phyloP scores from a whole-genome alignment of 2,329 filamentous ascomycete genomes.

The Fusarium floridanum region DNA sequence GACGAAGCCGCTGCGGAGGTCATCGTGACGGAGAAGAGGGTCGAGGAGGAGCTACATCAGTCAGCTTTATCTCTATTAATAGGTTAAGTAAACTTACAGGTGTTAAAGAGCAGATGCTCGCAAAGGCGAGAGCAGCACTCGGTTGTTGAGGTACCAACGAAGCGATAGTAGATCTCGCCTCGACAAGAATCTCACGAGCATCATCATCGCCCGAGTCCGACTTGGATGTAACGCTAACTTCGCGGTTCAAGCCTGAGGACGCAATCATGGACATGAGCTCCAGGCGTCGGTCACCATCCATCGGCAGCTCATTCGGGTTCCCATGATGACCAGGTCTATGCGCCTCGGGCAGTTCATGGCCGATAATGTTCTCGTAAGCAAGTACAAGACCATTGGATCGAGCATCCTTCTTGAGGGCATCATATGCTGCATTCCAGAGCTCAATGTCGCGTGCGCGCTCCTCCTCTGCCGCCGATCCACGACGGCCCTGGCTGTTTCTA shows the following conservation, averaged over 20 bases:
- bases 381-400: constrained; percentile 49
- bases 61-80: not conserved
- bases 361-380: constrained; percentile 54
- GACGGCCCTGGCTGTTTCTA: constrained; percentile 24
- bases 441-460: constrained; percentile 43
- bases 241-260: constrained; percentile 47
- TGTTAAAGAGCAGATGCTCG: constrained; percentile 54
- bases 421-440: constrained; percentile 54
- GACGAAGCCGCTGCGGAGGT: constrained; percentile 48
- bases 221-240: constrained; percentile 41
- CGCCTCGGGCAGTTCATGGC: constrained; percentile 51
- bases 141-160: constrained; percentile 44
- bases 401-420: constrained; percentile 48
- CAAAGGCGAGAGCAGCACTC: constrained; percentile 51
- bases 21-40: constrained; percentile 50
- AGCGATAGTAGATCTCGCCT: constrained; percentile 46
- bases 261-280: constrained; percentile 49
- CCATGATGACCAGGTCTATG: constrained; percentile 48
- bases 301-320: constrained; percentile 38
- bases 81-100: constrained; percentile 46
- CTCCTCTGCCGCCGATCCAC: constrained; percentile 21
- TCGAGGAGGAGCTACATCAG: constrained; percentile 52
- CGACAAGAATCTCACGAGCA: constrained; percentile 47
- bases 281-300: constrained; percentile 44
- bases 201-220: constrained; percentile 46